These are phyloP conservation scores for Novakomyces olei DNA, from an alignment of 805 yeast genomes.

Conservation along the genomic window DNA sequence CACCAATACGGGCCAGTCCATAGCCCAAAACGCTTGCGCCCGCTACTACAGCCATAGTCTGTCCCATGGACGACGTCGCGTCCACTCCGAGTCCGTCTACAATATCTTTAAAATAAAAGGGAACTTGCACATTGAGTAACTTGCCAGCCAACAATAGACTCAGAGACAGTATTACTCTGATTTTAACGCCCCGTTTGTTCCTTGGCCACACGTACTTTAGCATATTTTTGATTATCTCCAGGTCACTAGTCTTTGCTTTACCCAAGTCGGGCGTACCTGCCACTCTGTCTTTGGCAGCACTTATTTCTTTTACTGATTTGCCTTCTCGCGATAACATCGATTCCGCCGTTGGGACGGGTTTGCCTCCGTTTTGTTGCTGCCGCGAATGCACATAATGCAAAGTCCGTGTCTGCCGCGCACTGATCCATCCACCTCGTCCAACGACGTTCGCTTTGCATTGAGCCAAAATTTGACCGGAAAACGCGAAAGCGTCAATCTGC, in stretches of 20 bases:
- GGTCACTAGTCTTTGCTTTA: conserved; percentile 7
- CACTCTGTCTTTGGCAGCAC: too few species aligned
- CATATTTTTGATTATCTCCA: conserved; percentile 36
- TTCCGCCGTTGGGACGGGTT: too few species aligned
- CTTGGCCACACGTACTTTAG: conserved; percentile 63
- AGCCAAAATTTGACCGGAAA: too few species aligned
- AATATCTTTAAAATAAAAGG: conserved; percentile 73
- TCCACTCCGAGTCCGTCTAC: conserved; percentile 86
- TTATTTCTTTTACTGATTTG: too few species aligned
- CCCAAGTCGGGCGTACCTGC: too few species aligned
- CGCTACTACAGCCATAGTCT: conserved; percentile 20
- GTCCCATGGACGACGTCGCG: conserved; percentile 39
- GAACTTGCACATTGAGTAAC: conserved; percentile 80
- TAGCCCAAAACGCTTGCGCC: conserved; percentile 59
- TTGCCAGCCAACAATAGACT: conserved; percentile 57
- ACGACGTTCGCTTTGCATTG: too few species aligned
- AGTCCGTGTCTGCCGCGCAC: too few species aligned
- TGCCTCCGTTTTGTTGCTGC: too few species aligned
- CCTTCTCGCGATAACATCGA: too few species aligned
- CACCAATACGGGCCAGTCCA: conserved; percentile 85
- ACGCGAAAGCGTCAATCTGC: too few species aligned
- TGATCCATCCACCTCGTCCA: too few species aligned
- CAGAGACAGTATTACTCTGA: conserved; percentile 58
- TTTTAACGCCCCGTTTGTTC: conserved; percentile 36
- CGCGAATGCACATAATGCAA: too few species aligned